Base-by-base conservation (phyloP, 441 rosid species). In the Arabidopsis hybrid region DNA sequence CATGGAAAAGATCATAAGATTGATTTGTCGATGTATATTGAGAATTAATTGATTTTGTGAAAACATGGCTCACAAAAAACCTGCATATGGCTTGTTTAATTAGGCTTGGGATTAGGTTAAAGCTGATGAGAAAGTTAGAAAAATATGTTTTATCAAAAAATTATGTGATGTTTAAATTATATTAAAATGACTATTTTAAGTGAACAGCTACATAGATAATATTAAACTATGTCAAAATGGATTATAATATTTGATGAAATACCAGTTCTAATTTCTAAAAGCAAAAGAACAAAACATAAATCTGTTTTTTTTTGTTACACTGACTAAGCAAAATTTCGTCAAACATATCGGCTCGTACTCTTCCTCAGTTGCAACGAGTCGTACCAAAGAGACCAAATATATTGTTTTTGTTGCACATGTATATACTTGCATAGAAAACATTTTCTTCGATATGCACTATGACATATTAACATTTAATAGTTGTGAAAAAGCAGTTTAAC, bases 41-140 rank as follows among this genome's bases (percentile, higher is more conserved):
- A 47, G 47, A 38, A 34, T 5, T 16, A 8, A 7, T 51, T 40
- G 69, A 52, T 43, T n/a, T 55, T 51, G 55, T 35, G 1, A 56
- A 47, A 66, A 29, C 35, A 16, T 58, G 0, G 52, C 52, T 26
- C 21, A 13, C 42, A 65, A 36, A 36, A 36, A 14, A 13, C 42
- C 58, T 62, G 21, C 55, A 53, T 32, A 8, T 47, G 60, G 18
- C 60, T 35, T 65, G n/a, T 57, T 64, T 65, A 29, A 29, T 29
- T 29, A 31, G 46, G 17, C 10, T 21, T 31, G 17, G 52, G 38
- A 40, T 67, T 66, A 74, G 67, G 72, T 74, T 39, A 50, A 50
- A 50, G 67, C 21, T 42, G 73, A 40, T 67, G 67, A n/a, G 49
- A 74, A 50, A 40, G 45, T 50, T 50, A 40, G 61, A 21, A 53